A percentile compares a stretch with the other conserved stretches of the same genome.
Conservation (phyloP, 2,329 filamentous ascomycete species). For the Helotiales sp. region DNA sequence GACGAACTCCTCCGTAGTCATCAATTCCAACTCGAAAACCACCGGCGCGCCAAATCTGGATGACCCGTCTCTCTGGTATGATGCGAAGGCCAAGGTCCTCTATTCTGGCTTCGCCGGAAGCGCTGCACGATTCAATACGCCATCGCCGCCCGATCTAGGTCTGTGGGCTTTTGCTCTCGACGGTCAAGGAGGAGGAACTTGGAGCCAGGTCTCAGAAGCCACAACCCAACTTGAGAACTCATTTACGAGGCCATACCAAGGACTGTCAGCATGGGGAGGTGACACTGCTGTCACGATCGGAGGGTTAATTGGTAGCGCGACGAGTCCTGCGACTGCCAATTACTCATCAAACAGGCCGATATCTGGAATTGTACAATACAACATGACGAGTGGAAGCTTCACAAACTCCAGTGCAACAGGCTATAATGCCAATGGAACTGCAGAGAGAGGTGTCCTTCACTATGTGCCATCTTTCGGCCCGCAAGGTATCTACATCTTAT, state of each 20-base stretch:
- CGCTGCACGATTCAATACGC: conserved; percentile 11
- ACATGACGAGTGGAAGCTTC: conserved; percentile 11
- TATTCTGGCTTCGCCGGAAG: conserved; percentile 6
- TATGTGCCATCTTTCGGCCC: conserved; percentile 15
- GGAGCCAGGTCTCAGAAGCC: neutral
- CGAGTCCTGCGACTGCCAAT: conserved; percentile 3
- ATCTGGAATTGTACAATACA: conserved; percentile 7
- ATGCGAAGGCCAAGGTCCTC: conserved; percentile 2
- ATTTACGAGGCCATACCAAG: conserved; percentile 9
- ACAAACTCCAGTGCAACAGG: conserved; percentile 11
- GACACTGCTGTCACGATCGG: conserved; percentile 6
- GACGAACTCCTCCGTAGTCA: conserved; percentile 17
- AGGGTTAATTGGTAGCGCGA: conserved; percentile 5
- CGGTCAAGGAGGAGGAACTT: conserved; percentile 9
- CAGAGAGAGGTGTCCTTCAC: conserved; percentile 5
- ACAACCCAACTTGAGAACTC: neutral
- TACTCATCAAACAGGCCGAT: neutral
- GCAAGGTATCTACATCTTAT: conserved; percentile 6
- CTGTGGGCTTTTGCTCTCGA: conserved; percentile 12
- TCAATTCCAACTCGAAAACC: conserved; percentile 13
- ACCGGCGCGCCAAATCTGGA: conserved; percentile 5
- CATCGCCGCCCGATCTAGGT: conserved; percentile 3
- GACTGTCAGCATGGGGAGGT: conserved; percentile 8
- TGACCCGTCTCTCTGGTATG: conserved; percentile 6
- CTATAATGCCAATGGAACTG: conserved; percentile 9